Percentiles rank a stretch among this genome's conserved stretches.
Evolutionary conservation across 345 rosid species (phyloP).

Genomic region (Bretschneidera sinensis): DNA sequence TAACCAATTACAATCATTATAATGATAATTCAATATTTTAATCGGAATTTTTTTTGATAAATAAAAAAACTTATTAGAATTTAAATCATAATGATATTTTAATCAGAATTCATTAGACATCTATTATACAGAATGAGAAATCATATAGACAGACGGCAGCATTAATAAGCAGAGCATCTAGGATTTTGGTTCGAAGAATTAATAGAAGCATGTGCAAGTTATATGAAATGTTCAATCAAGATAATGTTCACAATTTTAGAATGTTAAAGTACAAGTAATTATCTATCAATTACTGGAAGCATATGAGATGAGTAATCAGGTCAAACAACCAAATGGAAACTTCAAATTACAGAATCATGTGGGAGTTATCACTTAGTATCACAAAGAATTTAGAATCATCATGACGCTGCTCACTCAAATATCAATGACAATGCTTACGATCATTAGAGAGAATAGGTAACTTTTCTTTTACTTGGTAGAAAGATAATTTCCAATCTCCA

Average conservation of each 20-base stretch:
- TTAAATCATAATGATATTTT: too few species aligned
- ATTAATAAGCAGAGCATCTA: constrained; percentile 5
- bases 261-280: too few species aligned
- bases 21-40: constrained; percentile 11
- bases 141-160: constrained; percentile 7
- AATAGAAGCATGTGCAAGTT: background rate
- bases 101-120: constrained; percentile 3
- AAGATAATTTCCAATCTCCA: background rate
- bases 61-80: too few species aligned
- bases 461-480: too few species aligned
- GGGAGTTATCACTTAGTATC: background rate
- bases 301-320: background rate
- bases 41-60: too few species aligned
- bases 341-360: background rate
- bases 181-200: background rate
- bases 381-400: background rate
- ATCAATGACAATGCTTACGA: background rate
- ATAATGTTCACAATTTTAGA: background rate
- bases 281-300: background rate
- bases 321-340: background rate
- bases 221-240: constrained; percentile 4
- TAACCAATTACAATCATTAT: background rate
- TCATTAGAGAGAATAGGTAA: background rate
- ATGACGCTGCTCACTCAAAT: background rate
- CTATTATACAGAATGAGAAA: constrained; percentile 9